Conservation (phyloP, 805 yeast species). For the Tetrapisispora pingtungensis region DNA sequence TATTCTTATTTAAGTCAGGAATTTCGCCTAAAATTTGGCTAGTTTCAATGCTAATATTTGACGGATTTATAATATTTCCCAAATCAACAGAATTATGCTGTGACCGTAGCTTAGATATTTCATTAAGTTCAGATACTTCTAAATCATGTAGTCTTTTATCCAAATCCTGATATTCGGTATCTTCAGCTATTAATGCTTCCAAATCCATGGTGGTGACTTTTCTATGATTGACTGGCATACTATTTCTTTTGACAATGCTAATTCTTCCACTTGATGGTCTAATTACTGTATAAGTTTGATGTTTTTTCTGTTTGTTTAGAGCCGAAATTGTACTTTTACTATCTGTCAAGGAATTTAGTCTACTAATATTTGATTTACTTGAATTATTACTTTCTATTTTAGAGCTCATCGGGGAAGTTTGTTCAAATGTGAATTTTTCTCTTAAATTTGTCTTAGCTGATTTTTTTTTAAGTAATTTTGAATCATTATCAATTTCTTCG, state of each 20-base stretch:
- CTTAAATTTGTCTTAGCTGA: constrained; percentile 41
- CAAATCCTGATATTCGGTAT: constrained; percentile 10
- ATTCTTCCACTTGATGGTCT: constrained; percentile 29
- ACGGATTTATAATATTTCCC: not conserved
- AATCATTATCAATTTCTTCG: constrained; percentile 7
- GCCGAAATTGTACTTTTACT: not conserved
- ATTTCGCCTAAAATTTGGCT: constrained; percentile 11
- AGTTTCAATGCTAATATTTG: constrained; percentile 16
- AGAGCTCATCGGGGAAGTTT: not conserved
- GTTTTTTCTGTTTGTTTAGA: constrained; percentile 2
- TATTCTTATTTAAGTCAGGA: not conserved
- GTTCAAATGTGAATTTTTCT: constrained; percentile 31
- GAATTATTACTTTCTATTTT: not conserved
- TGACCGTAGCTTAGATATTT: not conserved
- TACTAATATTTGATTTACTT: not conserved
- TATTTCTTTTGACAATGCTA: constrained; percentile 16
- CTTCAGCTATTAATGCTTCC: constrained; percentile 1
- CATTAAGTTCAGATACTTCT: constrained; percentile 13
- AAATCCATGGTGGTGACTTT: not conserved
- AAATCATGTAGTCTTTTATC: constrained; percentile 16
- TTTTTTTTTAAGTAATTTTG: constrained; percentile 38
- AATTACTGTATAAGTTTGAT: constrained; percentile 9
- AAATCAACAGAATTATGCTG: not conserved
- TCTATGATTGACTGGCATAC: not conserved
- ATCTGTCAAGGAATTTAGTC: not conserved